A percentile compares a stretch with the other conserved stretches of the same genome.
These are phyloP conservation scores for Lathyrus sativus DNA, from an alignment of 306 rosid genomes.

Conservation along the genomic window DNA sequence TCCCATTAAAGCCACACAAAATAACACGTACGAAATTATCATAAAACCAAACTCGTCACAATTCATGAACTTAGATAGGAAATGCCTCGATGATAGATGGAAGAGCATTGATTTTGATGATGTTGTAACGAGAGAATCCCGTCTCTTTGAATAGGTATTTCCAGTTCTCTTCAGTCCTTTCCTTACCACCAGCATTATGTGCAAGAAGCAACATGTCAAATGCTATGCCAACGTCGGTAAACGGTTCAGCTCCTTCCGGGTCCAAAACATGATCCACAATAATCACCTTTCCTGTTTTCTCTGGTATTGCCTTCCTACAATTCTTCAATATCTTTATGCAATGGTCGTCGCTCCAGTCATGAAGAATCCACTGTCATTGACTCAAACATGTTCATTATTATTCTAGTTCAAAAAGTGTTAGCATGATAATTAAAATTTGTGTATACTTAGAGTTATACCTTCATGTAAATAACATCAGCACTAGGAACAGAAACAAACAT, in stretches of 20 bases:
- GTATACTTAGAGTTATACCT: conserved; percentile 24
- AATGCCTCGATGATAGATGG: conserved; percentile 53
- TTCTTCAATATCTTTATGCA: conserved; percentile 57
- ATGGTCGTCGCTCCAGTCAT: conserved; percentile 70
- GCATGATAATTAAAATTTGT: no score
- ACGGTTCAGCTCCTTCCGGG: conserved; percentile 44
- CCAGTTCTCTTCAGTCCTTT: conserved; percentile 63
- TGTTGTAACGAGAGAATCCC: conserved; percentile 54
- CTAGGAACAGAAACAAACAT: conserved; percentile 48
- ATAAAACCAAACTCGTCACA: background rate
- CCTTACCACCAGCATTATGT: conserved; percentile 51
- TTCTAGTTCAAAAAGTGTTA: background rate
- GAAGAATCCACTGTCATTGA: conserved; percentile 61
- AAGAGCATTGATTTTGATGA: conserved; percentile 52
- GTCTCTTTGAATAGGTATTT: conserved; percentile 47
- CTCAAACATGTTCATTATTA: background rate
- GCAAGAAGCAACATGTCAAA: conserved; percentile 63
- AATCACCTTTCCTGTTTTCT: conserved; percentile 52
- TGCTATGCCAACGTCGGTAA: conserved; percentile 43
- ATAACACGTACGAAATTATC: background rate
- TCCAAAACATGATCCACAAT: conserved; percentile 52
- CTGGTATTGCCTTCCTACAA: conserved; percentile 54
- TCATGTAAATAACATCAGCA: conserved; percentile 56
- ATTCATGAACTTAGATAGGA: conserved; percentile 26
- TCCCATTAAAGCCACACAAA: conserved; percentile 6